Base-by-base conservation (phyloP, 2,329 filamentous ascomycete species). In the Arthroderma uncinatum region DNA sequence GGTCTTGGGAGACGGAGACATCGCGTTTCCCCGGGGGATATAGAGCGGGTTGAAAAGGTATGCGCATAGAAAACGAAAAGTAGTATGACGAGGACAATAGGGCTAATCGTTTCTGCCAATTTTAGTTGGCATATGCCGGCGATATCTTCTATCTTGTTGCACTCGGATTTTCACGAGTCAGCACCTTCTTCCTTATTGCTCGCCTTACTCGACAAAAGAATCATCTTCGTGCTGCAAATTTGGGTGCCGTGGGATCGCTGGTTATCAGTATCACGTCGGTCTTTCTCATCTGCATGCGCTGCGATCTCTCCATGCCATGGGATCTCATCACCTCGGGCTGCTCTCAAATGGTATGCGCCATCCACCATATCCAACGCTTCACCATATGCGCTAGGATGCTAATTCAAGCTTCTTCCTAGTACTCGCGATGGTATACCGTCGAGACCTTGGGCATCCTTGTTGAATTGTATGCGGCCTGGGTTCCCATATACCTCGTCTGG, bases 61-160 rank as follows among this genome's bases (percentile, higher is more conserved):
- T 23, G 47, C 14, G 14, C 14, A 5, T 36, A 16, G 28, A 25
- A 16, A 21, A 48, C n/a, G 6, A 30, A 16, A 25, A 30, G n/a
- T n/a, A 50, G 5, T 39, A 19, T 10, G n/a, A 8, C 25, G 25
- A 36, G 16, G 16, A 34, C 9, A 14, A n/a, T 16, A 14, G 12
- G 4, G 33, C 50, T 53, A 39, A 53, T 23, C 2, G 16, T 5
- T 25, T 8, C 7, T 10, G 23, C n/a, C 33, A 10, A 40, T 28
- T 54, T 12, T 44, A 62, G 61, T 37, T 58, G 2, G 59, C 54
- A 21, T 60, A 59, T 50, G 59, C 53, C 21, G 58, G 59, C 12
- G 61, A 59, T 37, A 58, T 62, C 9, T 56, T 62, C 14, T 62
- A 61, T 30, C 53, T 62, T 25, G 48, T 61, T 53, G 59, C 47